Evolutionary conservation across 345 rosid genomes (phyloP).

Genomic region (Lepidium sativum): DNA sequence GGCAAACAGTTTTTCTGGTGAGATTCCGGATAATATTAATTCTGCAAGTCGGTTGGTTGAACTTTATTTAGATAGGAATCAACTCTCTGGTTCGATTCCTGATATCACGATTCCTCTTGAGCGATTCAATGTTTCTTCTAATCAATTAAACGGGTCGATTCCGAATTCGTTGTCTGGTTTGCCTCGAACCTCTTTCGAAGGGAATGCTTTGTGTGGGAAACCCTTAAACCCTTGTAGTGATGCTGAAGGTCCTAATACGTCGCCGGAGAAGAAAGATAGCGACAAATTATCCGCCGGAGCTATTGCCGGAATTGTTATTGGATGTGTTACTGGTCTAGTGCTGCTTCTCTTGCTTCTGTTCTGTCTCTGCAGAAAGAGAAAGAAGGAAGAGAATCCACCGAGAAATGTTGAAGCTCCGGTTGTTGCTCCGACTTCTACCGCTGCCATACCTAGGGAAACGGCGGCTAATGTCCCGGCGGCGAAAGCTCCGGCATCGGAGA

Average conservation of each 20-base stretch:
- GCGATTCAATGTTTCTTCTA: conserved; percentile 65
- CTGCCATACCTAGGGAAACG: conserved; percentile 27
- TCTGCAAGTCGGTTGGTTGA: conserved; percentile 45
- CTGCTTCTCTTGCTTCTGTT: conserved; percentile 38
- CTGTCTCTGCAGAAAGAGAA: conserved; percentile 39
- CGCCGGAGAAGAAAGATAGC: conserved; percentile 1
- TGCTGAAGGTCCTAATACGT: not conserved
- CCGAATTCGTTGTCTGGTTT: conserved; percentile 34
- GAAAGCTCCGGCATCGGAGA: conserved; percentile 10
- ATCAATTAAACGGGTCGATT: conserved; percentile 51
- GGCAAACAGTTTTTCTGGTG: conserved; percentile 50
- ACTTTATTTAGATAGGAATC: conserved; percentile 54
- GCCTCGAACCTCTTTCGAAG: conserved; percentile 38
- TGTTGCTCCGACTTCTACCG: conserved; percentile 19
- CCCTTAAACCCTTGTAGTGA: conserved; percentile 42
- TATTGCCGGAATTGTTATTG: conserved; percentile 65
- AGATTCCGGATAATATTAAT: conserved; percentile 40
- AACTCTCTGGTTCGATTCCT: conserved; percentile 61
- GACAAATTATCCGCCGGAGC: conserved; percentile 51
- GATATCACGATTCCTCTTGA: conserved; percentile 38
- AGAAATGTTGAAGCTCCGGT: conserved; percentile 29
- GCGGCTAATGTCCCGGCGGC: not conserved
- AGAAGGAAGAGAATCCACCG: conserved; percentile 22
- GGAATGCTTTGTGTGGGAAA: conserved; percentile 64
- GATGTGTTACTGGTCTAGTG: conserved; percentile 39